Percentiles rank a stretch among this genome's conserved stretches.
phyloP scores from a whole-genome alignment of 768 basidiomycete genomes.

The Rhizopogon vesiculosus region DNA sequence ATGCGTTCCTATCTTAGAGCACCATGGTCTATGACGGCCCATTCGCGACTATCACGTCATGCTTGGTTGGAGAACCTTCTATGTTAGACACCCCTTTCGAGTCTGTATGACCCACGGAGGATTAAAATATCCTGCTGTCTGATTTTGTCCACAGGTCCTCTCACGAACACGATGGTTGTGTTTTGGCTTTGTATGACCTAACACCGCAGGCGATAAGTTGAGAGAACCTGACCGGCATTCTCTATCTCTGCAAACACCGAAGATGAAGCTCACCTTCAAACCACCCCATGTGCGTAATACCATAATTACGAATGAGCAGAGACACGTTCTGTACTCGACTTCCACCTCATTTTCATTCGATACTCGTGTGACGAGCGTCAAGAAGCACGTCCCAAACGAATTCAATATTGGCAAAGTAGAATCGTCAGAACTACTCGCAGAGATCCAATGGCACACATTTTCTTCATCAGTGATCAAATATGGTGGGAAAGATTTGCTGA shows the following conservation, averaged over 20 bases:
- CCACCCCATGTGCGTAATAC: conserved; percentile 6
- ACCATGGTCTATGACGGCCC: too few species aligned
- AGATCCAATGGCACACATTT: conserved; percentile 21
- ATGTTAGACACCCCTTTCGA: background rate
- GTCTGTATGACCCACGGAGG: too few species aligned
- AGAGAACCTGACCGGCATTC: background rate
- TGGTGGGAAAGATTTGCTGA: conserved; percentile 13
- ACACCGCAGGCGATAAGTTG: background rate
- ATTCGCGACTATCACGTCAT: too few species aligned
- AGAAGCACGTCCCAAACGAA: conserved; percentile 3
- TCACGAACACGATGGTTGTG: background rate
- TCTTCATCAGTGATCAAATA: conserved; percentile 18
- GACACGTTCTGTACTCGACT: conserved; percentile 10
- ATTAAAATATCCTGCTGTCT: background rate
- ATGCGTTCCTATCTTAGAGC: background rate
- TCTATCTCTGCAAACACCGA: background rate
- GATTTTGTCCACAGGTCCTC: background rate
- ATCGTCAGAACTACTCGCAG: conserved; percentile 18
- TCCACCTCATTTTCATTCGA: conserved; percentile 6
- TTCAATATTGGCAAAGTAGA: conserved; percentile 9
- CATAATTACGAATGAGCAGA: conserved; percentile 4
- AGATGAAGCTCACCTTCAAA: background rate
- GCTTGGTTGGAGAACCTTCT: background rate
- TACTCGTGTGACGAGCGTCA: conserved; percentile 5
- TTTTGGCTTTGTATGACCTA: too few species aligned